A percentile compares a stretch with the other conserved stretches of the same genome.
Conservation (phyloP, 345 rosid species). For the Eucalyptus melliodora region DNA sequence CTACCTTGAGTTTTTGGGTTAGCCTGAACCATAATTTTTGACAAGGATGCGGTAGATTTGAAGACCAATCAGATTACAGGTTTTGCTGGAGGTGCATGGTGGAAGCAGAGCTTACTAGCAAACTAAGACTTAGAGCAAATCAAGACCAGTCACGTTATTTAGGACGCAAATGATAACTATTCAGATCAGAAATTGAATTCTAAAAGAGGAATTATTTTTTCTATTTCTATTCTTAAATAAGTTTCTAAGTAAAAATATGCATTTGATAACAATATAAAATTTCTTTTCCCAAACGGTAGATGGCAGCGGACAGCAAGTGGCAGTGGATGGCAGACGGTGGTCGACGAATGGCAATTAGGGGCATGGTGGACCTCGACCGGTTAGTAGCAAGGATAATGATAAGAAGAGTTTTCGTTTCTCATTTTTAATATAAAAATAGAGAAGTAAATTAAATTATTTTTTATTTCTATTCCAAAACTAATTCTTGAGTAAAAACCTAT, state of each 20-base stretch:
- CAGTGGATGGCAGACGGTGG: rapidly evolving
- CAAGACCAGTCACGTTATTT: not conserved
- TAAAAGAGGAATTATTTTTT: too few species aligned
- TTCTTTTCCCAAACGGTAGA: rapidly evolving
- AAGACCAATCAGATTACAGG: not conserved
- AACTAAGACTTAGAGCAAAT: not conserved
- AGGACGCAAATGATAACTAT: rapidly evolving
- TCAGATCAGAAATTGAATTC: rapidly evolving
- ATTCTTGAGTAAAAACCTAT: rapidly evolving
- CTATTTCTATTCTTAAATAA: too few species aligned
- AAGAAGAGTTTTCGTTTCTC: rapidly evolving
- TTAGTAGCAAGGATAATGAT: too few species aligned
- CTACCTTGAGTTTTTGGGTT: not conserved
- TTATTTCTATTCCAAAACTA: rapidly evolving
- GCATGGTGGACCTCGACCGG: rapidly evolving
- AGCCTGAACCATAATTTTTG: not conserved
- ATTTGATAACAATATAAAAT: too few species aligned
- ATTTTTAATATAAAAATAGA: rapidly evolving
- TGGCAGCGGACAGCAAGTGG: rapidly evolving
- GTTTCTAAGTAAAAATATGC: rapidly evolving
- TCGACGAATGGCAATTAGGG: rapidly evolving
- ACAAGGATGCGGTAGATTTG: not conserved
- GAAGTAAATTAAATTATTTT: too few species aligned
- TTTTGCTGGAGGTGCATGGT: not conserved
- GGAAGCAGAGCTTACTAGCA: not conserved